Evolutionary conservation across 1,139 yeast genomes (phyloP).

Genomic region (Pneumocystis carinii): DNA sequence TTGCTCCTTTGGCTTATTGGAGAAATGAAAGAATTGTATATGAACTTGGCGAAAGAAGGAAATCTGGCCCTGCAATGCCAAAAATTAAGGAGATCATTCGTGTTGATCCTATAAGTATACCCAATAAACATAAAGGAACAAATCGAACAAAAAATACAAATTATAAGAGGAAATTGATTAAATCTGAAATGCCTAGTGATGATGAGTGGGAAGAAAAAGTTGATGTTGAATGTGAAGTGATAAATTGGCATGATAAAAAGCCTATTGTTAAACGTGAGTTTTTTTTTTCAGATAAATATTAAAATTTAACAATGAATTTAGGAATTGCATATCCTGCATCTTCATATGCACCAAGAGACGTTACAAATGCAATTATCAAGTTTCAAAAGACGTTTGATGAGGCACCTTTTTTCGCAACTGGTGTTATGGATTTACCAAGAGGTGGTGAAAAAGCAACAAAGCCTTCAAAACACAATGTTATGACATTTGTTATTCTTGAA

Average conservation of each 20-base stretch:
- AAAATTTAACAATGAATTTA: conserved; percentile 1
- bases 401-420: conserved; percentile 58
- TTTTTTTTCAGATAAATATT: background rate
- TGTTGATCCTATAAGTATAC: conserved; percentile 17
- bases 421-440: conserved; percentile 50
- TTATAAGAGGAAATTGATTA: conserved; percentile 10
- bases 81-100: conserved; percentile 20
- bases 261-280: conserved; percentile 3
- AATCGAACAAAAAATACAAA: conserved; percentile 12
- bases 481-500: conserved; percentile 56
- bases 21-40: conserved; percentile 64
- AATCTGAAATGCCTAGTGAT: conserved; percentile 17
- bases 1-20: conserved; percentile 75
- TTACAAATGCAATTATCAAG: conserved; percentile 41
- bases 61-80: conserved; percentile 19
- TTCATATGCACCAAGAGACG: conserved; percentile 35
- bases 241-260: conserved; percentile 24
- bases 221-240: conserved; percentile 8
- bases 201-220: conserved; percentile 18
- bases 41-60: conserved; percentile 27
- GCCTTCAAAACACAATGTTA: conserved; percentile 52
- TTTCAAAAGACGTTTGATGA: conserved; percentile 56
- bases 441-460: conserved; percentile 44
- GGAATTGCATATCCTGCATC: conserved; percentile 56
- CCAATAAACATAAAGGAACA: conserved; percentile 17